Percentiles rank a stretch among this genome's conserved stretches.
Evolutionary conservation across 768 basidiomycete genomes (phyloP).

Genomic region (Xerocomus brunneocitrinus): DNA sequence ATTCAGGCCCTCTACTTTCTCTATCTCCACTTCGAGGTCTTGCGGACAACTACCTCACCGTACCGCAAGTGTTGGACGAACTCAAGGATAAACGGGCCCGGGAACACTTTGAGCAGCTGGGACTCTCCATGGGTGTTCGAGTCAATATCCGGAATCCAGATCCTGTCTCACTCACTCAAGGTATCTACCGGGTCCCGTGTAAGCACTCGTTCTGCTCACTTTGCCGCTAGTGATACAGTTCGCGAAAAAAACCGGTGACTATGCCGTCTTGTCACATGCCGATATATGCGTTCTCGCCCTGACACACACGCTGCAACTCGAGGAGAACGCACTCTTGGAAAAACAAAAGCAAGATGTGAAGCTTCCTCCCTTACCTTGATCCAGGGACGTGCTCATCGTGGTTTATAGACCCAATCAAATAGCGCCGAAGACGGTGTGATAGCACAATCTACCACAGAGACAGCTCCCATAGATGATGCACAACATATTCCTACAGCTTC

Average conservation of each 20-base stretch:
- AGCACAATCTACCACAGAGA: neutral
- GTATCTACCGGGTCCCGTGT: slow-evolving; percentile 32
- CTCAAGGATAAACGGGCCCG: slow-evolving; percentile 84
- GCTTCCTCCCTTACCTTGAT: slow-evolving; percentile 10
- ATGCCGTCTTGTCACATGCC: slow-evolving; percentile 82
- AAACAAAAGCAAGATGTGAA: slow-evolving; percentile 28
- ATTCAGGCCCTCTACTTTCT: slow-evolving; percentile 90
- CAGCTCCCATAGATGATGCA: slow-evolving; percentile 1
- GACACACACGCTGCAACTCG: slow-evolving; percentile 70
- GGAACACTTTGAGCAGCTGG: slow-evolving; percentile 80
- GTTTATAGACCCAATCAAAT: slow-evolving; percentile 7
- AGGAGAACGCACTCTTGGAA: slow-evolving; percentile 33
- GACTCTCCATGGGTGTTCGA: slow-evolving; percentile 69
- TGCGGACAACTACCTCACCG: slow-evolving; percentile 80
- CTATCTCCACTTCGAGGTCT: slow-evolving; percentile 86
- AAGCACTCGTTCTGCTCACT: slow-evolving; percentile 13
- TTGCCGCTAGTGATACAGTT: slow-evolving; percentile 68
- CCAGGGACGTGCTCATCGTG: neutral
- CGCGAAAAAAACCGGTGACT: slow-evolving; percentile 96
- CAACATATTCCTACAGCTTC: slow-evolving; percentile 1
- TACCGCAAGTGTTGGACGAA: slow-evolving; percentile 87
- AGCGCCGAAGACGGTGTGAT: neutral
- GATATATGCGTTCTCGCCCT: slow-evolving; percentile 91
- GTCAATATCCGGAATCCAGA: slow-evolving; percentile 69
- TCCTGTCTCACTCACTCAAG: slow-evolving; percentile 60